Percentiles rank a stretch among this genome's conserved stretches.
Evolutionary conservation across 1,284 basidiomycete species (phyloP).

Genomic region (Apiotrichum akiyoshidainum): DNA sequence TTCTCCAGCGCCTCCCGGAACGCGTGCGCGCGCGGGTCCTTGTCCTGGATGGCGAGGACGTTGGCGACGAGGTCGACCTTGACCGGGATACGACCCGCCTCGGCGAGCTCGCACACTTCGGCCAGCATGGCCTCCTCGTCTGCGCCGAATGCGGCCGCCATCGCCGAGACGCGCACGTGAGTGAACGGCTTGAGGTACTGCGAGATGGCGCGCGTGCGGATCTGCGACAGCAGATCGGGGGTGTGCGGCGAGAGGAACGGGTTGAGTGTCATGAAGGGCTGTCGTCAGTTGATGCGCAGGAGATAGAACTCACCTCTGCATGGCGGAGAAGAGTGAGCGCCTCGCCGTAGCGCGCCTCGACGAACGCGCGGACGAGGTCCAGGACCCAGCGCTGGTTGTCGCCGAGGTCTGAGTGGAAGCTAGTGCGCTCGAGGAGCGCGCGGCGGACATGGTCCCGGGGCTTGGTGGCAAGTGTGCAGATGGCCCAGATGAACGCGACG

Average conservation of each 20-base stretch:
- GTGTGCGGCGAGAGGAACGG: conserved; percentile 28
- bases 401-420: conserved; percentile 35
- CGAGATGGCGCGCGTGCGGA: conserved; percentile 35
- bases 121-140: conserved; percentile 24
- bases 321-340: conserved; percentile 26
- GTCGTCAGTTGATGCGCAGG: conserved; percentile 1
- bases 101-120: conserved; percentile 33
- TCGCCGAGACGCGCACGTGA: conserved; percentile 31
- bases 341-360: conserved; percentile 41
- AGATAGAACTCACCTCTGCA: conserved; percentile 29
- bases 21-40: conserved; percentile 30
- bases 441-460: conserved; percentile 28
- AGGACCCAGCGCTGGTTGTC: conserved; percentile 38
- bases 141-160: conserved; percentile 37
- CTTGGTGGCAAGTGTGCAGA: conserved; percentile 34
- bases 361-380: conserved; percentile 36
- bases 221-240: conserved; percentile 21
- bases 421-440: conserved; percentile 32
- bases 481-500: conserved; percentile 32
- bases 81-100: conserved; percentile 28
- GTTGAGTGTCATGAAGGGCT: conserved; percentile 34
- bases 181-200: conserved; percentile 46
- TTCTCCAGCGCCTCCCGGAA: conserved; percentile 26
- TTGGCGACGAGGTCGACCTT: conserved; percentile 44
- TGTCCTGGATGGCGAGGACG: conserved; percentile 27